Evolutionary conservation across 345 rosid genomes (phyloP).

Genomic region (Durio zibethinus): DNA sequence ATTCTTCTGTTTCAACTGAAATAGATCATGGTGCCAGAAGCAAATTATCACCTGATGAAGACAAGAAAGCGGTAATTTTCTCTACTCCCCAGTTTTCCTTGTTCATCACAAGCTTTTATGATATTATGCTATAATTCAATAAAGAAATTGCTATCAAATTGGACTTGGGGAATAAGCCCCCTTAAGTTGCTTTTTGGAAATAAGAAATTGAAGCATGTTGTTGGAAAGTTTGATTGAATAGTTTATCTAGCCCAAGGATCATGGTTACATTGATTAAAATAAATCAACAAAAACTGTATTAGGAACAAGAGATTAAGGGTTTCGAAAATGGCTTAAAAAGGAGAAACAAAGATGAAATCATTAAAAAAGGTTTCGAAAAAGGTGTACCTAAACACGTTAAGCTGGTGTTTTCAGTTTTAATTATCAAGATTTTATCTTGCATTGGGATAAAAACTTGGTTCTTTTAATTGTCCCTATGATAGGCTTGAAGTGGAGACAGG

Average conservation of each 20-base stretch:
- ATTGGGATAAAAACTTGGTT: background rate
- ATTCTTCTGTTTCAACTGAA: conserved; percentile 34
- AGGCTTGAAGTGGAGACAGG: background rate
- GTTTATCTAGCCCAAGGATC: background rate
- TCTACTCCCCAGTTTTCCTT: conserved; percentile 1
- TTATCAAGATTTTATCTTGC: background rate
- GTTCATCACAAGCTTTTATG: background rate
- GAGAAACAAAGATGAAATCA: background rate
- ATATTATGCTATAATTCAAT: background rate
- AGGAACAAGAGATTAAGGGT: background rate
- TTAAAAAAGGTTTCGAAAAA: background rate
- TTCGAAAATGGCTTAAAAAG: background rate
- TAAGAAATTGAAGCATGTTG: background rate
- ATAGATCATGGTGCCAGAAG: conserved; percentile 31
- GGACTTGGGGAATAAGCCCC: background rate
- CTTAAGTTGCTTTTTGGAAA: background rate
- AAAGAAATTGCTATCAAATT: background rate
- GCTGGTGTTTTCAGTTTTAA: background rate
- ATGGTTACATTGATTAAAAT: background rate
- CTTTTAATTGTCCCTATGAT: background rate
- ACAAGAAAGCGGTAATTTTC: conserved; percentile 34
- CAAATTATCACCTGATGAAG: conserved; percentile 38
- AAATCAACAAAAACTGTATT: background rate
- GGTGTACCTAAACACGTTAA: background rate
- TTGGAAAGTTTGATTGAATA: background rate